Percentiles rank a stretch among this genome's conserved stretches.
phyloP scores from a whole-genome alignment of 352 stramenopile species.

The Globisporangium carolinianum region DNA sequence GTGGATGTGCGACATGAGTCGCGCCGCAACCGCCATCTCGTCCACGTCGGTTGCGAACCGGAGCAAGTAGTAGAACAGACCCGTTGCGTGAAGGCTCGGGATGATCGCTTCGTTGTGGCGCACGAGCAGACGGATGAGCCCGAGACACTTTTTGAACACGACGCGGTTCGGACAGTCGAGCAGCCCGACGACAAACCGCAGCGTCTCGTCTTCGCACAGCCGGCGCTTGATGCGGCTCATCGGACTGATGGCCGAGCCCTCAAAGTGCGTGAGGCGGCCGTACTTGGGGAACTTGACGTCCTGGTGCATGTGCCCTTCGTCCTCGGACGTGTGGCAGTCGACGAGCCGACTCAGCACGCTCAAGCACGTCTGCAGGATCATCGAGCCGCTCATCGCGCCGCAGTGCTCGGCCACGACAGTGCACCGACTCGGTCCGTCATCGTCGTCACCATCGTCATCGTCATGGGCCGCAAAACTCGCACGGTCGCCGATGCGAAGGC shows the following conservation, averaged over 20 bases:
- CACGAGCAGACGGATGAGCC: constrained; percentile 74
- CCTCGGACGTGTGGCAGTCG: constrained; percentile 75
- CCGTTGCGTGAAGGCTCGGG: constrained; percentile 71
- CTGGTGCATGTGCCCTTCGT: constrained; percentile 75
- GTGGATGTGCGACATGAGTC: constrained; percentile 78
- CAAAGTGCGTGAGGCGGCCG: constrained; percentile 71
- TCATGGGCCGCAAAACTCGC: constrained; percentile 3
- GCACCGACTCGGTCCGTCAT: constrained; percentile 38
- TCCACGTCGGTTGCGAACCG: constrained; percentile 73
- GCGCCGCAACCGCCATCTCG: constrained; percentile 75
- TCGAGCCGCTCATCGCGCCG: constrained; percentile 72
- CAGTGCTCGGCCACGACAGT: constrained; percentile 75
- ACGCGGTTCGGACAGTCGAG: constrained; percentile 78
- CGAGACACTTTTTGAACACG: constrained; percentile 81
- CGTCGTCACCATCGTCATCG: constrained; percentile 24
- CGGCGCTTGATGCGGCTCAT: constrained; percentile 71
- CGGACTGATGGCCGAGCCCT: constrained; percentile 70
- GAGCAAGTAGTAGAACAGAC: constrained; percentile 85
- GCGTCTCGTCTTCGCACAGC: constrained; percentile 65
- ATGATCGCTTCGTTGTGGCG: constrained; percentile 83
- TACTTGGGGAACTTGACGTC: constrained; percentile 77
- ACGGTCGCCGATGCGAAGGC: constrained; percentile 13
- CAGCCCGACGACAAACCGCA: constrained; percentile 76
- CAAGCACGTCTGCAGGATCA: constrained; percentile 86
- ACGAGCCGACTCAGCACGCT: constrained; percentile 77